phyloP scores from a whole-genome alignment of 805 yeast genomes.

The Myxozyma mucilagina region DNA sequence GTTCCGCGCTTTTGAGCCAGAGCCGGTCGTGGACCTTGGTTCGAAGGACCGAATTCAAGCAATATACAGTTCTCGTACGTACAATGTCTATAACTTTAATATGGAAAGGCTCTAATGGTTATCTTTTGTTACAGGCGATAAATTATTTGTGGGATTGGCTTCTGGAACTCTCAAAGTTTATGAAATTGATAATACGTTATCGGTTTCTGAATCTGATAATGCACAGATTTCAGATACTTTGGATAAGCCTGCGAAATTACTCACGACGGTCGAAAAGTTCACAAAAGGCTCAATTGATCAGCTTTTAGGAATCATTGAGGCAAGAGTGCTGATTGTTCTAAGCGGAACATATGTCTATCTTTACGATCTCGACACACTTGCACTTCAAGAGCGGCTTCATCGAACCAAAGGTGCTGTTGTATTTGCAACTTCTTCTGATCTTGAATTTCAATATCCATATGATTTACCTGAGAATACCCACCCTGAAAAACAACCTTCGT shows the following conservation, averaged over 20 bases:
- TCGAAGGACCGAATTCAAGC: slow-evolving; percentile 27
- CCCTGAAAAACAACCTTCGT: not conserved
- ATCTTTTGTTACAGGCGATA: slow-evolving; percentile 23
- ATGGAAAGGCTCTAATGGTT: not conserved
- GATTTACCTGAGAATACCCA: not conserved
- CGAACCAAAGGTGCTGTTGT: slow-evolving; percentile 42
- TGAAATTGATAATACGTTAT: slow-evolving; percentile 20
- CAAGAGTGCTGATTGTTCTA: slow-evolving; percentile 40
- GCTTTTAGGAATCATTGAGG: slow-evolving; percentile 40
- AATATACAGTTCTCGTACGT: slow-evolving; percentile 17
- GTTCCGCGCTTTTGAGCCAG: slow-evolving; percentile 25
- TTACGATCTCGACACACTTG: slow-evolving; percentile 38
- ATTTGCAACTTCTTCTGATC: slow-evolving; percentile 32
- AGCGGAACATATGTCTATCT: slow-evolving; percentile 40
- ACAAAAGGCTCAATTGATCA: slow-evolving; percentile 38
- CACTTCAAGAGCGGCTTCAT: slow-evolving; percentile 39
- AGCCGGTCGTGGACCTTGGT: slow-evolving; percentile 27
- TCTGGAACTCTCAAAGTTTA: slow-evolving; percentile 37
- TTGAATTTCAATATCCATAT: slow-evolving; percentile 15
- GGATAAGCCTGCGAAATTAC: slow-evolving; percentile 16
- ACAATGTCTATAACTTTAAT: not conserved
- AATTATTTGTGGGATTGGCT: slow-evolving; percentile 36
- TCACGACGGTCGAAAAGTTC: slow-evolving; percentile 29
- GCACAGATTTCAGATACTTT: not conserved
- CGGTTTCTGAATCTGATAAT: slow-evolving; percentile 2